Evolutionary conservation across 805 yeast species (phyloP).

Genomic region (Lachancea sp.): DNA sequence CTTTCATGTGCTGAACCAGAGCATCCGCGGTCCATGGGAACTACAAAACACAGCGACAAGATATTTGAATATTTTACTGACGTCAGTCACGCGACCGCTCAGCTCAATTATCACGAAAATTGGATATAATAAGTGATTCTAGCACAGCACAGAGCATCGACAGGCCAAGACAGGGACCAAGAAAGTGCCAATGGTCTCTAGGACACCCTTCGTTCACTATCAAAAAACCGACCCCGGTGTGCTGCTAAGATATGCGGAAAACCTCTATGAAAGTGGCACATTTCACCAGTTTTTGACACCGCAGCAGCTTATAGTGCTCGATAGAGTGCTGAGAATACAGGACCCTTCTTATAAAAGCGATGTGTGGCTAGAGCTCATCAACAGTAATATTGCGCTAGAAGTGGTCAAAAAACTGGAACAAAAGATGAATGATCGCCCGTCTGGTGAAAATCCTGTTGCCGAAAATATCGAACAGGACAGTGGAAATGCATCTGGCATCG

Average conservation of each 20-base stretch:
- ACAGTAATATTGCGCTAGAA: slow-evolving; percentile 27
- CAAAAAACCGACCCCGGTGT: slow-evolving; percentile 28
- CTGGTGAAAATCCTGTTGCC: neutral
- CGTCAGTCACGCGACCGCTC: slow-evolving; percentile 1
- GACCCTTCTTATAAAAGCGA: slow-evolving; percentile 20
- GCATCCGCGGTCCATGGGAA: no score
- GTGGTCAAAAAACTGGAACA: slow-evolving; percentile 16
- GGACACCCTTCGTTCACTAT: slow-evolving; percentile 22
- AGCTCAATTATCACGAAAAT: slow-evolving; percentile 1
- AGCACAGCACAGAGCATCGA: neutral
- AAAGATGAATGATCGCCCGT: neutral
- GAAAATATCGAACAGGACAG: neutral
- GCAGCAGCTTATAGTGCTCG: slow-evolving; percentile 49
- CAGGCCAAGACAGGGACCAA: neutral
- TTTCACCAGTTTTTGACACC: slow-evolving; percentile 47
- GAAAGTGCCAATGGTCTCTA: slow-evolving; percentile 1
- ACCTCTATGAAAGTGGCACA: slow-evolving; percentile 33
- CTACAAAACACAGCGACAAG: neutral
- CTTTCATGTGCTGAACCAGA: no score
- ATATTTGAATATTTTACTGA: neutral
- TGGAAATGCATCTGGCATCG: neutral
- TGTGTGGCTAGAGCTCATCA: slow-evolving; percentile 43
- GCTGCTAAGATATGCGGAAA: slow-evolving; percentile 32
- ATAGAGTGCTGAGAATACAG: slow-evolving; percentile 37
- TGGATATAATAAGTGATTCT: neutral